Conservation (phyloP, 1,139 yeast genomes). For the Taiozyma sp. region DNA sequence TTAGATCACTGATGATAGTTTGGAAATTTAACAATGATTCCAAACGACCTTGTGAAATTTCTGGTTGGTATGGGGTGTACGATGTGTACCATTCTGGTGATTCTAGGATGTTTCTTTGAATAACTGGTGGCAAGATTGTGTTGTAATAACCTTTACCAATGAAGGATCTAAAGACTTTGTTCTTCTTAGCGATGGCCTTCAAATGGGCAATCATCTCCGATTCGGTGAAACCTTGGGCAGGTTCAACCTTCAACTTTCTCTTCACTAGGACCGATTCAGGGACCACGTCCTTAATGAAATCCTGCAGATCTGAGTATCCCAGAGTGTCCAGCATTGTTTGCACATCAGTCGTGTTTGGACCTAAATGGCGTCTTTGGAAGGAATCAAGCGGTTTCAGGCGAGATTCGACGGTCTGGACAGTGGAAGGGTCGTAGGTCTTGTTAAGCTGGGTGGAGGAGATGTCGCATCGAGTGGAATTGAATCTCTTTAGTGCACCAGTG, state of each 20-base stretch:
- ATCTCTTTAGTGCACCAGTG: neutral
- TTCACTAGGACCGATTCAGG: conserved; percentile 71
- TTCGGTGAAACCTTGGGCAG: conserved; percentile 69
- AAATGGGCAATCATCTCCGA: conserved; percentile 71
- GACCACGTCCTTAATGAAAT: conserved; percentile 66
- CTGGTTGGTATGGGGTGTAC: conserved; percentile 97
- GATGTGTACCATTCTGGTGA: conserved; percentile 98
- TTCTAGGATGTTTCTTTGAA: conserved; percentile 87
- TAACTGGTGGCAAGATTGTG: conserved; percentile 84
- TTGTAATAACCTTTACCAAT: conserved; percentile 96
- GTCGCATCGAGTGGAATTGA: conserved; percentile 12
- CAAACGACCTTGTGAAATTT: conserved; percentile 92
- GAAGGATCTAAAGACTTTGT: conserved; percentile 62
- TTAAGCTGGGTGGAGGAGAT: conserved; percentile 20
- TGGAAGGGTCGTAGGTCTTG: conserved; percentile 17
- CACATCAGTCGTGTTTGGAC: conserved; percentile 67
- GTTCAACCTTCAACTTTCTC: conserved; percentile 63
- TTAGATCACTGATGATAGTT: conserved; percentile 80
- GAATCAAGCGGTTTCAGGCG: conserved; percentile 54
- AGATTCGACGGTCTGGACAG: conserved; percentile 4
- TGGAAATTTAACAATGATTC: conserved; percentile 88
- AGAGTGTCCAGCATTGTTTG: conserved; percentile 57
- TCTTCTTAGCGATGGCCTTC: conserved; percentile 64
- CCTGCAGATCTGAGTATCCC: conserved; percentile 62
- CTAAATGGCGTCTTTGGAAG: conserved; percentile 86